phyloP scores from a whole-genome alignment of 73 alveolate species.

The Tetrahymena thermophila region DNA sequence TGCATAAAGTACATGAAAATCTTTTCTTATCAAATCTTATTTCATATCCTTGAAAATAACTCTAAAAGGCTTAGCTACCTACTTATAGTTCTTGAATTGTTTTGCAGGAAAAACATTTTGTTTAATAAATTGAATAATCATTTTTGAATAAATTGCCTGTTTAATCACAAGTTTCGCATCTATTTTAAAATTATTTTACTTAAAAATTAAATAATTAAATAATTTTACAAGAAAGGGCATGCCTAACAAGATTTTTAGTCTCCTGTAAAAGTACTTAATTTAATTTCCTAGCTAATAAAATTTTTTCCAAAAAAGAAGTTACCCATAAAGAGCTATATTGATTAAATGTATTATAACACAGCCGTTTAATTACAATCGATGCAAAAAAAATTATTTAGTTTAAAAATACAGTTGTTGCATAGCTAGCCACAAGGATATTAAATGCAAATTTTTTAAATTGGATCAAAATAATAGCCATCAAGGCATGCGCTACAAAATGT shows the following conservation, averaged over 20 bases:
- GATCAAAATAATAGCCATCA: background rate
- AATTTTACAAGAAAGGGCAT: background rate
- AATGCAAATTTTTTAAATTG: background rate
- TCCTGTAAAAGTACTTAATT: background rate
- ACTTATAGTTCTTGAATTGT: background rate
- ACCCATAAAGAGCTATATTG: background rate
- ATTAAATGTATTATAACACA: background rate
- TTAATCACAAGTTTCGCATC: background rate
- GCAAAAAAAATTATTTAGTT: background rate
- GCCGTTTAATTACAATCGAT: background rate
- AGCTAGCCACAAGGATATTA: background rate
- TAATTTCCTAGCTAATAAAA: background rate
- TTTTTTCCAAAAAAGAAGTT: background rate
- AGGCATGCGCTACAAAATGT: background rate
- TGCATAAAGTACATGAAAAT: background rate
- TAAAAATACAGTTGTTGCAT: background rate
- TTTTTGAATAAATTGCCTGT: background rate
- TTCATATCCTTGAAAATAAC: background rate
- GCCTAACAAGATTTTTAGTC: background rate
- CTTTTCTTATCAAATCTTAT: background rate
- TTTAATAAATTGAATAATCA: background rate
- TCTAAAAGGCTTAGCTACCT: background rate
- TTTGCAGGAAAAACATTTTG: background rate
- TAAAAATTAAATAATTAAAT: background rate
- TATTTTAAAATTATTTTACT: background rate